A percentile compares a stretch with the other conserved stretches of the same genome.
These are phyloP conservation scores for Chamaecrista fasciculata DNA, from an alignment of 306 rosid species.

Conservation along the genomic window DNA sequence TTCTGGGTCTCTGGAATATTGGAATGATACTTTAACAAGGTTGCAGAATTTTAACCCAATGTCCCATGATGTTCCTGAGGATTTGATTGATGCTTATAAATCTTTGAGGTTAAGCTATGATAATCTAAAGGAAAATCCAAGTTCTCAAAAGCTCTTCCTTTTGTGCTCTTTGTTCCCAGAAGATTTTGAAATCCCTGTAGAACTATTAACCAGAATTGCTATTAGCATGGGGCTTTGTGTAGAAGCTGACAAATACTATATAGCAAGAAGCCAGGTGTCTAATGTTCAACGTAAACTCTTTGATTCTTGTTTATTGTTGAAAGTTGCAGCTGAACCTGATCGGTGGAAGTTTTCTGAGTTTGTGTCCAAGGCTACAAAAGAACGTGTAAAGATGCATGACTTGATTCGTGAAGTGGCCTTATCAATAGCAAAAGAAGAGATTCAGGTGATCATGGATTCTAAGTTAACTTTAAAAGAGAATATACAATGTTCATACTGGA, in stretches of 20 bases:
- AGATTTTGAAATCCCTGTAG: conserved; percentile 10
- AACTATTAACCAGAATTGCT: not conserved
- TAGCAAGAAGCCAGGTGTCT: not conserved
- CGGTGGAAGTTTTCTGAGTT: too few relatives aligned
- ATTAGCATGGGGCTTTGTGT: not conserved
- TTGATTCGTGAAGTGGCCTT: conserved; percentile 15
- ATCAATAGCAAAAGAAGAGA: not conserved
- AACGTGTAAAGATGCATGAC: conserved; percentile 18
- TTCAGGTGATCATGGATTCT: too few relatives aligned
- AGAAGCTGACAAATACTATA: not conserved
- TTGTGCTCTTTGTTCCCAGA: conserved; percentile 30
- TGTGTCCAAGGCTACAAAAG: rapidly evolving
- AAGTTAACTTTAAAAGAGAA: too few relatives aligned
- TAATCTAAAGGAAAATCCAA: not conserved
- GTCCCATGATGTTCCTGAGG: not conserved
- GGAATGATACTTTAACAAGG: not conserved
- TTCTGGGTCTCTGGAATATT: not conserved
- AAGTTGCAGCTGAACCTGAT: too few relatives aligned
- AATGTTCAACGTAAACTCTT: not conserved
- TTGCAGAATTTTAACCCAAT: not conserved
- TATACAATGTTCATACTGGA: not conserved
- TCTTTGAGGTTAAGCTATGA: conserved; percentile 18
- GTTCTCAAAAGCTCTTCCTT: not conserved
- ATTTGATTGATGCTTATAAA: not conserved
- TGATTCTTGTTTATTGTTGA: conserved; percentile 11